phyloP scores from a whole-genome alignment of 495 filamentous ascomycete genomes.

The Choiromyces venosus region DNA sequence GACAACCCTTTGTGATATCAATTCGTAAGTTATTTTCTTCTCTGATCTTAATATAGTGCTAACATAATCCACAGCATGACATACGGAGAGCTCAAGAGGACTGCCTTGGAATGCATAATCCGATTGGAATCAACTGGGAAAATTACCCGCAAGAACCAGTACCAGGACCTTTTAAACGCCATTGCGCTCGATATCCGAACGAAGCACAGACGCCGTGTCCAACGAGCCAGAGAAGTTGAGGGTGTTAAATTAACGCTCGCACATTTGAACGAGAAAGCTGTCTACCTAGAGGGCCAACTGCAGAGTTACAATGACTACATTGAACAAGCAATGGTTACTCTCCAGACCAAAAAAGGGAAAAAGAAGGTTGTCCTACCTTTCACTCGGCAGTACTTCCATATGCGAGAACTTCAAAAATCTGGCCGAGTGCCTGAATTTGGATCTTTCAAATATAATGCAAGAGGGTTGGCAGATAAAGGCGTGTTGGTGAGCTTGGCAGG shows the following conservation, averaged over 20 bases:
- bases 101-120: slow-evolving; percentile 89
- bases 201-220: slow-evolving; percentile 85
- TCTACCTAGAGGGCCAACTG: slow-evolving; percentile 86
- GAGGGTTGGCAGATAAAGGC: slow-evolving; percentile 83
- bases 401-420: slow-evolving; percentile 82
- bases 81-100: slow-evolving; percentile 88
- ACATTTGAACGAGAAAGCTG: slow-evolving; percentile 84
- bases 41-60: slow-evolving; percentile 9
- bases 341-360: slow-evolving; percentile 96
- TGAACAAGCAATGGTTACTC: slow-evolving; percentile 96
- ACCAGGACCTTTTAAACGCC: slow-evolving; percentile 93
- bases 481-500: slow-evolving; percentile 85
- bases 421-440: slow-evolving; percentile 95
- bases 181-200: slow-evolving; percentile 96
- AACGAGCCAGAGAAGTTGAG: slow-evolving; percentile 84
- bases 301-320: slow-evolving; percentile 99
- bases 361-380: slow-evolving; percentile 93
- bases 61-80: slow-evolving; percentile 55
- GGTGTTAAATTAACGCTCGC: slow-evolving; percentile 75
- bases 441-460: slow-evolving; percentile 90
- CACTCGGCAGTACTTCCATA: slow-evolving; percentile 97
- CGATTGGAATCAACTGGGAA: slow-evolving; percentile 74
- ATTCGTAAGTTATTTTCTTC: slow-evolving; percentile 42
- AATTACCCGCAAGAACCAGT: slow-evolving; percentile 84
- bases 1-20: slow-evolving; percentile 77